Conservation (phyloP, 1,284 basidiomycete genomes). For the Boletus smithii region DNA sequence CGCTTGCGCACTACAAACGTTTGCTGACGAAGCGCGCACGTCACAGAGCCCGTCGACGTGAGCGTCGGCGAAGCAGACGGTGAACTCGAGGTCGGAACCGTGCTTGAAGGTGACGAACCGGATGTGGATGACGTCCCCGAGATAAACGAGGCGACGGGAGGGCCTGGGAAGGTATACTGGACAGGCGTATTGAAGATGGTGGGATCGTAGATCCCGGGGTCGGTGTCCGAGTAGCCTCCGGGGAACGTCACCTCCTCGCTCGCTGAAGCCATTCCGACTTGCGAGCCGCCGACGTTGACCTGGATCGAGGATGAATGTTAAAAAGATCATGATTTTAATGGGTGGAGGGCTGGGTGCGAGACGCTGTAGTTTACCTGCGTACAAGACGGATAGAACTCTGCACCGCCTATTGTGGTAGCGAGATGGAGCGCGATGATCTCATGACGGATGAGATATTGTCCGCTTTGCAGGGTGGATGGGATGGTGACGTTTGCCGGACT, state of each 20-base stretch:
- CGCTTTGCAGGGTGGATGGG: constrained; percentile 41
- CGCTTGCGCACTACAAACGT: constrained; percentile 19
- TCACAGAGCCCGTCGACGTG: constrained; percentile 4
- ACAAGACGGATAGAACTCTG: constrained; percentile 57
- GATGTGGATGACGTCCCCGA: constrained; percentile 13
- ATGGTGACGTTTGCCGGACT: constrained; percentile 38
- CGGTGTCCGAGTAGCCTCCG: constrained; percentile 59
- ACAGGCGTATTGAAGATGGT: constrained; percentile 35
- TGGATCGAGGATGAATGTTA: constrained; percentile 32
- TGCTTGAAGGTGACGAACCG: constrained; percentile 10
- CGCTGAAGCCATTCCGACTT: constrained; percentile 42
- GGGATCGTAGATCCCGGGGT: constrained; percentile 59
- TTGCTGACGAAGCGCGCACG: constrained; percentile 23
- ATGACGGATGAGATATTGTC: constrained; percentile 51
- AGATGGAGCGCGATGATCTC: constrained; percentile 53
- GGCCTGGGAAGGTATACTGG: constrained; percentile 52
- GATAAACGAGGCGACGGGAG: constrained; percentile 45
- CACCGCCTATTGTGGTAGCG: constrained; percentile 41
- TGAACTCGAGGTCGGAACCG: constrained; percentile 24
- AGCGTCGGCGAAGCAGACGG: constrained; percentile 13
- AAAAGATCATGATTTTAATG: not conserved
- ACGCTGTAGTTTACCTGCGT: constrained; percentile 36
- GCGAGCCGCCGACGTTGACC: constrained; percentile 51
- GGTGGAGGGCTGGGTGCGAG: no score
- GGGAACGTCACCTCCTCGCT: constrained; percentile 60